These are phyloP conservation scores for Daldinia grandis DNA, from an alignment of 495 filamentous ascomycete genomes.

Conservation along the genomic window DNA sequence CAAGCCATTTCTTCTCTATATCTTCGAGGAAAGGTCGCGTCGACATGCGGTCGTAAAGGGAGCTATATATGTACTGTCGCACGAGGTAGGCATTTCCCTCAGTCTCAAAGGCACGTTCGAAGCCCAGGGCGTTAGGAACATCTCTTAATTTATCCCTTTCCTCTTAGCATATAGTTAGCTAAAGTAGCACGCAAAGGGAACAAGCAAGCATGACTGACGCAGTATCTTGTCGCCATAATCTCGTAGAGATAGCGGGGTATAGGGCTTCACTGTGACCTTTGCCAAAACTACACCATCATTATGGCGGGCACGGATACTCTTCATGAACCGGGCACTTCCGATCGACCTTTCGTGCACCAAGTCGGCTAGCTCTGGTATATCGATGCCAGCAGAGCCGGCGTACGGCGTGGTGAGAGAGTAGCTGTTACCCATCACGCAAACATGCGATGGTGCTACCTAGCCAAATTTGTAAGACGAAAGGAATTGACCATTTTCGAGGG, in stretches of 20 bases:
- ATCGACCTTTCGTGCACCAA: conserved; percentile 91
- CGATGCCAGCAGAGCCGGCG: conserved; percentile 89
- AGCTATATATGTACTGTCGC: conserved; percentile 96
- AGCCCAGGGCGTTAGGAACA: conserved; percentile 89
- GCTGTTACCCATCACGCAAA: conserved; percentile 86
- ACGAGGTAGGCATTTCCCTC: conserved; percentile 90
- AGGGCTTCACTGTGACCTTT: conserved; percentile 95
- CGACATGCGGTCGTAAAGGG: conserved; percentile 94
- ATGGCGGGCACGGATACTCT: conserved; percentile 89
- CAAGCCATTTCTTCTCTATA: conserved; percentile 98
- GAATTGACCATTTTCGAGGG: conserved; percentile 31
- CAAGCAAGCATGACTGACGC: conserved; percentile 59
- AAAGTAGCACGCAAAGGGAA: neutral
- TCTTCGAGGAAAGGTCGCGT: conserved; percentile 97
- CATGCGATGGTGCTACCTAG: conserved; percentile 44
- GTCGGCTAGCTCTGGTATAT: conserved; percentile 89
- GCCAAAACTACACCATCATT: conserved; percentile 89
- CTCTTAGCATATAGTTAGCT: conserved; percentile 58
- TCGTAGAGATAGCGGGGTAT: conserved; percentile 73
- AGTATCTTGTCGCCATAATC: conserved; percentile 77
- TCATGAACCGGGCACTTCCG: conserved; percentile 95
- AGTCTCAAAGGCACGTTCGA: conserved; percentile 90
- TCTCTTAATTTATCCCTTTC: conserved; percentile 81
- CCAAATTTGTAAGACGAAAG: conserved; percentile 27
- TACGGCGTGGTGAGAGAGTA: conserved; percentile 92